These are phyloP conservation scores for Trichoderma orchidacearum DNA, from an alignment of 495 filamentous ascomycete species.

Conservation along the genomic window DNA sequence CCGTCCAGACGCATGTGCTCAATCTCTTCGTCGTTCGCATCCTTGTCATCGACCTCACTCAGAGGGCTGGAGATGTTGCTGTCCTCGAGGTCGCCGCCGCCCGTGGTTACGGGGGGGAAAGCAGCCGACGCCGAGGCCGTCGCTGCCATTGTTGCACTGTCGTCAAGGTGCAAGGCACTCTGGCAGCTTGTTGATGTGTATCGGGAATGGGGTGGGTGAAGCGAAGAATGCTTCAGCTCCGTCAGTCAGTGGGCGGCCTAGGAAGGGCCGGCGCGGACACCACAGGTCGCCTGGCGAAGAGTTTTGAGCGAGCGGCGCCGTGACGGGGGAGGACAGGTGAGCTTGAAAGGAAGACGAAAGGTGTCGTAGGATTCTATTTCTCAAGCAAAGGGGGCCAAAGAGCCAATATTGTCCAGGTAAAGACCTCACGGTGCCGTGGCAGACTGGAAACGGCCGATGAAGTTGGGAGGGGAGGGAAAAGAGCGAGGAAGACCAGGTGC, in stretches of 20 bases:
- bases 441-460: not conserved
- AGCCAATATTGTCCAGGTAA: not conserved
- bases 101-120: not conserved
- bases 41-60: slow-evolving; percentile 80
- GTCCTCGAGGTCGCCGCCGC: slow-evolving; percentile 17
- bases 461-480: not conserved
- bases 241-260: not conserved
- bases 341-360: not conserved
- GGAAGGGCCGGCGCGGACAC: not conserved
- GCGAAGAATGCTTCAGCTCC: not conserved
- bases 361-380: not conserved
- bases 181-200: not conserved
- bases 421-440: not conserved
- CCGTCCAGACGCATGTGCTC: slow-evolving; percentile 26
- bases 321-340: not conserved
- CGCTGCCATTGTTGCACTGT: not conserved
- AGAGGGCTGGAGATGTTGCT: slow-evolving; percentile 50
- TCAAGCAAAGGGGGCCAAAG: not conserved
- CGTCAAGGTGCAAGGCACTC: not conserved
- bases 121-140: slow-evolving; percentile 7
- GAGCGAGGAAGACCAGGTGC: not conserved
- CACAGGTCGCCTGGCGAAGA: not conserved
- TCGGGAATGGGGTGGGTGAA: not conserved
- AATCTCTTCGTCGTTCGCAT: slow-evolving; percentile 30
- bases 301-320: not conserved